Evolutionary conservation across 768 basidiomycete genomes (phyloP).

Genomic region (Podaxis mareebaensis): DNA sequence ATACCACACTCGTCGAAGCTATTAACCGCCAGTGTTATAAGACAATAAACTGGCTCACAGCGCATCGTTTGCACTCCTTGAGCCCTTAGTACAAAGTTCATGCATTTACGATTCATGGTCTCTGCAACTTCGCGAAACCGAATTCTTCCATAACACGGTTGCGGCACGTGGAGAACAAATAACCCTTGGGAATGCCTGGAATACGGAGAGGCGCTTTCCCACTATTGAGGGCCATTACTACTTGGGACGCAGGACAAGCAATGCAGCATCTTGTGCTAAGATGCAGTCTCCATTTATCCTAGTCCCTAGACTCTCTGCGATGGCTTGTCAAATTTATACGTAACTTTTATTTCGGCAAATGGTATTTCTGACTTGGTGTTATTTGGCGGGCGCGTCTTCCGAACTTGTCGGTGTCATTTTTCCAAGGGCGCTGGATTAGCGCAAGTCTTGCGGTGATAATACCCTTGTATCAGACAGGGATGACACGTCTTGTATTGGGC

Average conservation of each 20-base stretch:
- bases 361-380: constrained; percentile 67
- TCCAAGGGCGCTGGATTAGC: constrained; percentile 40
- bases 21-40: constrained; percentile 74
- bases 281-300: constrained; percentile 1
- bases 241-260: not conserved
- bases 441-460: constrained; percentile 36
- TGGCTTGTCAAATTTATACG: constrained; percentile 14
- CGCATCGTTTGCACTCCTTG: constrained; percentile 60
- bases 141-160: constrained; percentile 70
- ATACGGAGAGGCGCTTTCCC: not conserved
- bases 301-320: not conserved
- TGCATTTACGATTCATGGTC: constrained; percentile 52
- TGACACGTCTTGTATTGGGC: not conserved
- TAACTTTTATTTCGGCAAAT: constrained; percentile 26
- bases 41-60: constrained; percentile 86
- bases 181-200: not conserved
- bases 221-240: not conserved
- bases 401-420: constrained; percentile 24
- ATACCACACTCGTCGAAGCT: constrained; percentile 62
- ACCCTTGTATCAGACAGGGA: not conserved
- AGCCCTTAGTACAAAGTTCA: constrained; percentile 39
- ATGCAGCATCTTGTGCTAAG: not conserved
- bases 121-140: constrained; percentile 72
- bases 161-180: not conserved
- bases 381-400: constrained; percentile 37